phyloP scores from a whole-genome alignment of 176 grass and related monocot species.

The Cymbopogon citratus region DNA sequence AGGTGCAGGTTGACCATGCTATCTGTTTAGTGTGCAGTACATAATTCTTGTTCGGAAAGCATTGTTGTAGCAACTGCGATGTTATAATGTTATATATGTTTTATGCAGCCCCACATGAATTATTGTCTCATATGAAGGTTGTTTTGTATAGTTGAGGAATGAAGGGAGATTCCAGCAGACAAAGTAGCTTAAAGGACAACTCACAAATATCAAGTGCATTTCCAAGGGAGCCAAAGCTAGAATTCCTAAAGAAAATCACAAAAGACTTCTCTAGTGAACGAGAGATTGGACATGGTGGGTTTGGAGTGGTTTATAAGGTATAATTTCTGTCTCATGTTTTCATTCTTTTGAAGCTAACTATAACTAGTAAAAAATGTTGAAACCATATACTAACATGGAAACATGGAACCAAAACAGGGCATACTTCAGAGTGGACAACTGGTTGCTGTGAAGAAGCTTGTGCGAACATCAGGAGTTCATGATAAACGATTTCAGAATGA shows the following conservation, averaged over 20 bases:
- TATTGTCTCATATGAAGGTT: not conserved
- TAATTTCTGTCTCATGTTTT: not conserved
- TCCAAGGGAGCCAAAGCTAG: not conserved
- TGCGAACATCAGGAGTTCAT: not conserved
- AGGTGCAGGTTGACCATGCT: not conserved
- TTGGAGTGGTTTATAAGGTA: conserved; percentile 22
- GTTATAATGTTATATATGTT: not conserved
- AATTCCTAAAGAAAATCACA: conserved; percentile 6
- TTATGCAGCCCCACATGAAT: not conserved
- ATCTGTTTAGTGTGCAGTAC: not conserved
- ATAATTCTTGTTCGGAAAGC: not conserved
- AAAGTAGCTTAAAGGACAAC: not conserved
- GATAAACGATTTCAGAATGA: conserved; percentile 23
- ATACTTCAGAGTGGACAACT: not conserved
- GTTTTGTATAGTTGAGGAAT: not conserved
- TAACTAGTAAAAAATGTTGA: not conserved
- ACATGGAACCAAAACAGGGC: not conserved
- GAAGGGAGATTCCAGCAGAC: not conserved
- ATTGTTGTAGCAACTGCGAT: not conserved
- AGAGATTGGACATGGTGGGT: not conserved
- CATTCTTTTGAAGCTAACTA: not conserved
- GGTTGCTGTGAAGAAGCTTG: conserved; percentile 31
- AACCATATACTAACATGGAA: not conserved
- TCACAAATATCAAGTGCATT: not conserved
- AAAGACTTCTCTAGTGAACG: conserved; percentile 3